A percentile compares a stretch with the other conserved stretches of the same genome.
Evolutionary conservation across 2,329 filamentous ascomycete species (phyloP).

Genomic region (Sclerotinia sclerotiorum): DNA sequence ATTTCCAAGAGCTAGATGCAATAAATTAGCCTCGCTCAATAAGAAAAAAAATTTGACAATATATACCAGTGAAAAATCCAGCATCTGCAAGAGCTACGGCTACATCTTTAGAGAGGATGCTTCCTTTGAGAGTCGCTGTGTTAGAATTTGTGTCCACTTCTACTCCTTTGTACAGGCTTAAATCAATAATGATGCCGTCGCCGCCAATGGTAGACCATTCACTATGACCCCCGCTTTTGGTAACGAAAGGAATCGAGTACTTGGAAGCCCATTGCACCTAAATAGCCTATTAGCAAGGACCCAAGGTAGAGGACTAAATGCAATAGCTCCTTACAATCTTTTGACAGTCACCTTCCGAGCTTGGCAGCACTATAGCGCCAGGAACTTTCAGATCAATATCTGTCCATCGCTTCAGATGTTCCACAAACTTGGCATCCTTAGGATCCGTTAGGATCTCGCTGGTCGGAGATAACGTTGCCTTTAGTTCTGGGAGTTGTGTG

Average conservation of each 20-base stretch:
- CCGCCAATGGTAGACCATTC: conserved; percentile 36
- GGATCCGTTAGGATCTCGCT: conserved; percentile 10
- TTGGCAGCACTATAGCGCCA: conserved; percentile 27
- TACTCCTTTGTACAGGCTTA: conserved; percentile 29
- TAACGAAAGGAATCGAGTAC: conserved; percentile 31
- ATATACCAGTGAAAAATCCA: conserved; percentile 13
- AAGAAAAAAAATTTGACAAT: background rate
- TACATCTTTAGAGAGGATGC: background rate
- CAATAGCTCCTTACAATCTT: conserved; percentile 20
- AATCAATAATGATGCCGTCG: conserved; percentile 36
- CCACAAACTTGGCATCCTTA: conserved; percentile 12
- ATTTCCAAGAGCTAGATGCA: conserved; percentile 33
- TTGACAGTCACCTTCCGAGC: conserved; percentile 25
- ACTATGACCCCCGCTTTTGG: conserved; percentile 36
- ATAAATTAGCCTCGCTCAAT: background rate
- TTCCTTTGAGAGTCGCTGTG: conserved; percentile 25
- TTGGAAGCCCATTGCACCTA: conserved; percentile 22
- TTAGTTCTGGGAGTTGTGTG: background rate
- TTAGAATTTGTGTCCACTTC: conserved; percentile 27
- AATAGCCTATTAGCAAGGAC: background rate
- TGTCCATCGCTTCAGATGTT: conserved; percentile 25
- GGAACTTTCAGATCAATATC: conserved; percentile 25
- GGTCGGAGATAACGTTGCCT: background rate
- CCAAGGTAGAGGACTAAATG: background rate
- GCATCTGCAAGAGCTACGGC: background rate